Evolutionary conservation across 495 filamentous ascomycete genomes (phyloP).

Genomic region (Xylaria scruposa): DNA sequence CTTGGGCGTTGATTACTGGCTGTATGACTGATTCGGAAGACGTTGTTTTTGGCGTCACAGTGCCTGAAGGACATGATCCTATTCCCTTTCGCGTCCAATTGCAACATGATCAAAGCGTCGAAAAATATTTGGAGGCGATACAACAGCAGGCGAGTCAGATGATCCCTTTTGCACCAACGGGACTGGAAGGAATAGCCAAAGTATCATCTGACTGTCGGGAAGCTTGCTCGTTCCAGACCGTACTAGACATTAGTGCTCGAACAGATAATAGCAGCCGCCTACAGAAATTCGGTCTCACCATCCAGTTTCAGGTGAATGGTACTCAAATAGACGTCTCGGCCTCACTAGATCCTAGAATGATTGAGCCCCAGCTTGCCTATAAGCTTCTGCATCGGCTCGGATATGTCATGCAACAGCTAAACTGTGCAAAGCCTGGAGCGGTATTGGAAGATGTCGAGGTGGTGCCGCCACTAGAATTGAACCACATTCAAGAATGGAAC

Average conservation of each 20-base stretch:
- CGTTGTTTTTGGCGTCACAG: constrained; percentile 3
- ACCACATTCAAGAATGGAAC: constrained; percentile 49
- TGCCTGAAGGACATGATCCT: background rate
- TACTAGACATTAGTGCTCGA: background rate
- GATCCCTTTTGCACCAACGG: background rate
- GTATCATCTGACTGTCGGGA: constrained; percentile 4
- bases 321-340: background rate
- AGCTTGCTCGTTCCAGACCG: constrained; percentile 8
- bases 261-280: background rate
- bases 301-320: constrained; percentile 1
- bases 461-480: constrained; percentile 28
- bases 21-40: constrained; percentile 15
- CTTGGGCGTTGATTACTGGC: constrained; percentile 6
- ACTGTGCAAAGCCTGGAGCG: background rate
- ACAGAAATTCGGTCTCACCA: background rate
- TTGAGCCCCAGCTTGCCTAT: constrained; percentile 12
- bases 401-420: constrained; percentile 15
- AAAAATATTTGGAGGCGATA: constrained; percentile 3
- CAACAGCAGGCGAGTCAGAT: background rate
- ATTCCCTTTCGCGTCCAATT: constrained; percentile 5
- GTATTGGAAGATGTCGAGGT: background rate
- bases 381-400: constrained; percentile 13
- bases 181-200: background rate
- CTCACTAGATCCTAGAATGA: constrained; percentile 7
- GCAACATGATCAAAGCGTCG: background rate